Evolutionary conservation across 805 yeast species (phyloP).

Genomic region (Cyberlindnera galapagoensis): DNA sequence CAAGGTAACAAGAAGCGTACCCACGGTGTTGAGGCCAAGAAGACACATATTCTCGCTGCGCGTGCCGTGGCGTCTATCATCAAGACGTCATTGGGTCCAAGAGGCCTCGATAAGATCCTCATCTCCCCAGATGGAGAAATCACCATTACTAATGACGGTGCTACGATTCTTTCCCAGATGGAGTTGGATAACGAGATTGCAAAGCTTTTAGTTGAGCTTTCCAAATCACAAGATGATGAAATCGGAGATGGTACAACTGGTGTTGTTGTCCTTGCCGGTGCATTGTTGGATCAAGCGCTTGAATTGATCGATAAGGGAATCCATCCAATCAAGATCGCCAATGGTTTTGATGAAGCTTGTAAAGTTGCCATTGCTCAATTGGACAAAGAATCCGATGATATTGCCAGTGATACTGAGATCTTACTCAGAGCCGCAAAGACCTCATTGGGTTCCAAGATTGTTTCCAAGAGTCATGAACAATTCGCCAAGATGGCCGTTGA

Average conservation of each 20-base stretch:
- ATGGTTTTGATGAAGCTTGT: conserved; percentile 97
- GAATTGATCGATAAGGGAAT: conserved; percentile 95
- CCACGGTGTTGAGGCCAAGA: conserved; percentile 73
- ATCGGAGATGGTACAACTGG: conserved; percentile 99
- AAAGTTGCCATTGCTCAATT: conserved; percentile 77
- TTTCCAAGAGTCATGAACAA: conserved; percentile 86
- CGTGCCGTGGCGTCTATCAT: conserved; percentile 90
- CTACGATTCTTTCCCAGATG: conserved; percentile 93
- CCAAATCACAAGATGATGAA: conserved; percentile 95
- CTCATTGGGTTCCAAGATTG: conserved; percentile 91
- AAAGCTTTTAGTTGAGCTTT: conserved; percentile 85
- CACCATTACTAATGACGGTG: conserved; percentile 97
- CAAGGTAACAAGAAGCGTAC: conserved; percentile 56
- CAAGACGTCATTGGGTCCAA: conserved; percentile 91
- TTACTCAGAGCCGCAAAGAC: conserved; percentile 90
- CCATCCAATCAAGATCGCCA: conserved; percentile 94
- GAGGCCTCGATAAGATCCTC: conserved; percentile 96
- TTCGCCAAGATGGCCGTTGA: conserved; percentile 98
- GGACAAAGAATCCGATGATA: conserved; percentile 67
- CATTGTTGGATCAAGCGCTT: conserved; percentile 87
- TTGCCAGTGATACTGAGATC: conserved; percentile 39
- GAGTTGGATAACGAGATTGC: conserved; percentile 95
- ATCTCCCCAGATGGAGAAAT: conserved; percentile 96
- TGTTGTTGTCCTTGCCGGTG: conserved; percentile 94
- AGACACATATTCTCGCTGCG: conserved; percentile 90